Percentiles rank a stretch among this genome's conserved stretches.
Conservation (phyloP, 2,329 filamentous ascomycete species). For the Ophiocordyceps camponoti-leonardi region DNA sequence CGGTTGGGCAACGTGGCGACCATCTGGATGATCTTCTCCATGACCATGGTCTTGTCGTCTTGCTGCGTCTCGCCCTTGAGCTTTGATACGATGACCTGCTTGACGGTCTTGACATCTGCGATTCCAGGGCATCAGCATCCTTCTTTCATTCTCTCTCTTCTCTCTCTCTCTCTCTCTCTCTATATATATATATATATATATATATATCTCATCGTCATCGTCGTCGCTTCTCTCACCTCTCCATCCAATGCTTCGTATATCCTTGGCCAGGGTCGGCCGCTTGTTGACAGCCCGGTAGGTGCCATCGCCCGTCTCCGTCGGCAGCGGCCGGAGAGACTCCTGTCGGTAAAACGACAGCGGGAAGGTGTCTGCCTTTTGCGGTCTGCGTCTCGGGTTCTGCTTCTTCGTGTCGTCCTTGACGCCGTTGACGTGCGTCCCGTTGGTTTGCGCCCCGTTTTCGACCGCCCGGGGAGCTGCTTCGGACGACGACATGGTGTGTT, state of each 20-base stretch:
- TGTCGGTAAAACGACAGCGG: slow-evolving; percentile 16
- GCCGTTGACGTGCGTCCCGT: slow-evolving; percentile 3
- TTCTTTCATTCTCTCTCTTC: neutral
- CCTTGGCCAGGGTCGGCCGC: slow-evolving; percentile 33
- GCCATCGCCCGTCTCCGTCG: slow-evolving; percentile 45
- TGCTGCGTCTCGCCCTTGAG: slow-evolving; percentile 42
- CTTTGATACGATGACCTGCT: slow-evolving; percentile 42
- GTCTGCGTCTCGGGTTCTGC: neutral
- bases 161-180: too few species aligned
- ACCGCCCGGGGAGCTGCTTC: neutral
- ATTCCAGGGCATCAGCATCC: neutral
- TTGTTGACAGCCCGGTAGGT: slow-evolving; percentile 31
- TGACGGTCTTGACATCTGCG: slow-evolving; percentile 43
- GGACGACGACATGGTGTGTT: neutral
- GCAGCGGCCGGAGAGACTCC: slow-evolving; percentile 43
- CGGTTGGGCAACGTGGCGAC: slow-evolving; percentile 45
- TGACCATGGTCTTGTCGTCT: slow-evolving; percentile 64
- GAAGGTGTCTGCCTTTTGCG: slow-evolving; percentile 3
- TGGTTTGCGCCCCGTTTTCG: slow-evolving; percentile 9
- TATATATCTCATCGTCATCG: too few species aligned
- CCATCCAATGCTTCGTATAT: slow-evolving; percentile 37
- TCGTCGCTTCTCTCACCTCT: slow-evolving; percentile 22
- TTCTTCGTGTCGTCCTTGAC: neutral
- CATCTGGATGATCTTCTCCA: slow-evolving; percentile 57
- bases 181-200: too few species aligned